Evolutionary conservation across 768 basidiomycete genomes (phyloP).

Genomic region (Pleurotus giganteus): DNA sequence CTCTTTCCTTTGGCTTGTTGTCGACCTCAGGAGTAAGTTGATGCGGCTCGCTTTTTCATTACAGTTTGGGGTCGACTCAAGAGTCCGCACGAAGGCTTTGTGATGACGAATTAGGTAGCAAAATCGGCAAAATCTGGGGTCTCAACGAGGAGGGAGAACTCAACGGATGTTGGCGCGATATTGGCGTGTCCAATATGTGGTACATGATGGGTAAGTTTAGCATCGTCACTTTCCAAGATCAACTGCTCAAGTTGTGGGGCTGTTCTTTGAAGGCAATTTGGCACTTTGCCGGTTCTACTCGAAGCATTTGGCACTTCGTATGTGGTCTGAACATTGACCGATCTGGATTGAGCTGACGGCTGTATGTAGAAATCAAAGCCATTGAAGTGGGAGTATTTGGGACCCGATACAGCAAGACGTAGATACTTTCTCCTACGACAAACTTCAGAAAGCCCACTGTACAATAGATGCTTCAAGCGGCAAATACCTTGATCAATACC

Average conservation of each 20-base stretch:
- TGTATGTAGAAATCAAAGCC: conserved; percentile 71
- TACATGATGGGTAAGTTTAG: conserved; percentile 49
- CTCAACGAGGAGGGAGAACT: conserved; percentile 65
- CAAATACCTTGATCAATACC: too few species aligned
- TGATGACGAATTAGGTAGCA: conserved; percentile 40
- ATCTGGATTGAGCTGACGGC: too few species aligned
- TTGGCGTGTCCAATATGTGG: conserved; percentile 56
- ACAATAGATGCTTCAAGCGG: too few species aligned
- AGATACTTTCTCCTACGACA: too few species aligned
- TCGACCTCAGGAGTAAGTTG: background rate
- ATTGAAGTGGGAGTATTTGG: conserved; percentile 44
- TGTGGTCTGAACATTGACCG: conserved; percentile 22
- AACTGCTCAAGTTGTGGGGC: too few species aligned
- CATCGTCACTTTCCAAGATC: background rate
- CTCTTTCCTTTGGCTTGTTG: background rate
- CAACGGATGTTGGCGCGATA: conserved; percentile 44
- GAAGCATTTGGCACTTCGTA: conserved; percentile 65
- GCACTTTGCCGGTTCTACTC: conserved; percentile 65
- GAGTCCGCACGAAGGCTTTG: conserved; percentile 40
- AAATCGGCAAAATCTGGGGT: conserved; percentile 61
- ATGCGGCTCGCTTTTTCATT: background rate
- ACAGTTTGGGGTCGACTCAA: conserved; percentile 45
- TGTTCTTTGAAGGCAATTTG: conserved; percentile 56
- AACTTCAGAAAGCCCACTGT: too few species aligned
- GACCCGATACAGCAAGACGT: background rate